Base-by-base conservation (phyloP, 768 basidiomycete species). In the Hypholoma sublateritium region DNA sequence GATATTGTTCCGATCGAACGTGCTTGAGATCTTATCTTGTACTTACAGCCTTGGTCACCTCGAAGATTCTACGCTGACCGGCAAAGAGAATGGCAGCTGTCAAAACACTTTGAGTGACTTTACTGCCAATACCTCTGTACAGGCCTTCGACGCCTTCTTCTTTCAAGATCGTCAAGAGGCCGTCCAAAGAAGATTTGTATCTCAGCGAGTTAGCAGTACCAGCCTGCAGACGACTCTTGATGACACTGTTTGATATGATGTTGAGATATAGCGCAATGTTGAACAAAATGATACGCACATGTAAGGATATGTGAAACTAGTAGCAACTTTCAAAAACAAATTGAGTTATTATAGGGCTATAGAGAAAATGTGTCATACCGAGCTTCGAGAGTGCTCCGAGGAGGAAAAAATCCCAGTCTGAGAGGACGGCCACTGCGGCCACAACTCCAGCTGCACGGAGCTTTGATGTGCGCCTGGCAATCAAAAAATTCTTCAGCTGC, bases 331-430 rank as follows among this genome's bases (percentile, higher is more conserved):
- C 53, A 49, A 25, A 45, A 32, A 50, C 12, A n/a, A n/a, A n/a
- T 51, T 44, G n/a, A 51, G 34, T 45, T 13, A 22, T 28, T 24
- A 21, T 32, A 24, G 56, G 43, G 24, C 47, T n/a, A 24, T 16
- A 16, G 24, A 22, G 53, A 51, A 28, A 17, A 55, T 44, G 28
- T 2, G 16, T 66, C 80, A 11, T 67, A 90, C 90, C 81, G 7
- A 98, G 82, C 70, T 99, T 98, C 11, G 93, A 92, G 39, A 96
- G 68, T 1, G 97, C 97, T 2, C 96, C 96, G n/a, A 98, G 83
- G 58, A 95, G 64, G 78, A 99, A 98, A 72, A 93, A 90, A 68
- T 99, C 96, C 80, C 85, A 82, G 65, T 97, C 94, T 8, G 84
- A 80, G 36, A 98, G 75, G 21, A 78, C 71, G 43, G 79, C 82